Conservation (phyloP, 2,329 filamentous ascomycete species). For the Monosporascus sp. region DNA sequence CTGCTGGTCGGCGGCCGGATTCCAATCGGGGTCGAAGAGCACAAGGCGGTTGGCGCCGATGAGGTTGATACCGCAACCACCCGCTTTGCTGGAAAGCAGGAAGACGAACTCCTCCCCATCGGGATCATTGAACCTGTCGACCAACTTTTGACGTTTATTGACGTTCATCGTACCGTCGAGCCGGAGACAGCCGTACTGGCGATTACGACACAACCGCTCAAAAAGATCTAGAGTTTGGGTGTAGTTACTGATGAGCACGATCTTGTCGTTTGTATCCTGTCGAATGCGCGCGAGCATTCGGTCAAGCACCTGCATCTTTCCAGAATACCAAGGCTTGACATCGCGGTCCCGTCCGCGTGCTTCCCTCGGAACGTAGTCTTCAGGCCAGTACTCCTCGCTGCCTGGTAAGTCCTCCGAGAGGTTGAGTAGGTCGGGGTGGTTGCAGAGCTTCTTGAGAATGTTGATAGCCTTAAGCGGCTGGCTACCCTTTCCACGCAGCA, state of each 20-base stretch:
- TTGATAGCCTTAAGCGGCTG: conserved; percentile 96
- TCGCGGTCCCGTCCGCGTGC: conserved; percentile 84
- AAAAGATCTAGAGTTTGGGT: conserved; percentile 95
- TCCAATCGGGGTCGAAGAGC: conserved; percentile 97
- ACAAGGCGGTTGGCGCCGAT: conserved; percentile 78
- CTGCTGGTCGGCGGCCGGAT: conserved; percentile 95
- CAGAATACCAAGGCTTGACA: conserved; percentile 91
- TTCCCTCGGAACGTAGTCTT: conserved; percentile 86
- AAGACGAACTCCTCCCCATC: conserved; percentile 89
- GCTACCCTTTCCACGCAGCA: conserved; percentile 88
- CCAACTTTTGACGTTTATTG: conserved; percentile 92
- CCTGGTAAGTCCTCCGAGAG: conserved; percentile 80
- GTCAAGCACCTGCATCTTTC: conserved; percentile 97
- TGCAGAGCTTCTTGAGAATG: conserved; percentile 96
- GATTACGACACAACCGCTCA: conserved; percentile 79
- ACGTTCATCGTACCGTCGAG: conserved; percentile 98
- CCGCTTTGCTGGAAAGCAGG: conserved; percentile 92
- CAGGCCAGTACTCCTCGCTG: conserved; percentile 73
- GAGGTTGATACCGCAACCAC: conserved; percentile 83
- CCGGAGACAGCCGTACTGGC: conserved; percentile 78
- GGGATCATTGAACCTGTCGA: conserved; percentile 96
- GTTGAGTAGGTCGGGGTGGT: conserved; percentile 89
- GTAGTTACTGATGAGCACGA: conserved; percentile 97
- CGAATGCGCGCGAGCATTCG: conserved; percentile 95
- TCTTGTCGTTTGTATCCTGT: conserved; percentile 96